Evolutionary conservation across 2,329 filamentous ascomycete species (phyloP), one percentile per base, ranked within the genome.

Genomic region (Exophiala alcalophila): DNA sequence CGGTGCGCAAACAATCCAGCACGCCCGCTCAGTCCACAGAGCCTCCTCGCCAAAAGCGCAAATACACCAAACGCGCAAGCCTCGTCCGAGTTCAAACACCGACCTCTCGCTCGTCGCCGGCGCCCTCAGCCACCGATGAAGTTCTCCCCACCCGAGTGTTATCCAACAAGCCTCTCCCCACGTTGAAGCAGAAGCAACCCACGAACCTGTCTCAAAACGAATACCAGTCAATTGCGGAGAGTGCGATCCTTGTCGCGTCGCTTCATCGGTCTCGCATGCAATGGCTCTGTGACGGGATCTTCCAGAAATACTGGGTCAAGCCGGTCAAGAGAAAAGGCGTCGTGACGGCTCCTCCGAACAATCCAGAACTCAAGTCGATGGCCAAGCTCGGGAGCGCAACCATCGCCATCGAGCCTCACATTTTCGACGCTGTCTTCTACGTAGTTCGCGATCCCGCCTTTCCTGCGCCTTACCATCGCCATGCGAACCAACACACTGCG

Each of bases 351-450:
- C 66, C 68, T 41, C 60, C 63, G 15, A 64, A 67, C 41, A 73
- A 74, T 32, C 71, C 70, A 2, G 60, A 74, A 52, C 65, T 72
- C 59, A 65, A 77, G 25, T 70, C 71, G 4, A 76, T 78, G 69
- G 61, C 67, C 7, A 73, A 71, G 55, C 63, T 79, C 23, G 79
- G 80, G 32, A 67, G 71, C 45, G 79, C 76, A 53, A 73, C 75
- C 42, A 69, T 83, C 37, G 73, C 76, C 23, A 73, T 83, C 34
- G 80, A 81, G 49, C 80, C 80, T 35, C 78, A 83, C 61, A 73
- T 76, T 5, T 79, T 83, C 50, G 76, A 80, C 47, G 75, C 74
- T 12, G 70, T 72, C 53, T 64, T 79, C 16, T 79, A 74, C 56
- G 70, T 71, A 10, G 74, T 78, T 33, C 74, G 75, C 50, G 73